Evolutionary conservation across 345 rosid genomes (phyloP).

Genomic region (Acer negundo): DNA sequence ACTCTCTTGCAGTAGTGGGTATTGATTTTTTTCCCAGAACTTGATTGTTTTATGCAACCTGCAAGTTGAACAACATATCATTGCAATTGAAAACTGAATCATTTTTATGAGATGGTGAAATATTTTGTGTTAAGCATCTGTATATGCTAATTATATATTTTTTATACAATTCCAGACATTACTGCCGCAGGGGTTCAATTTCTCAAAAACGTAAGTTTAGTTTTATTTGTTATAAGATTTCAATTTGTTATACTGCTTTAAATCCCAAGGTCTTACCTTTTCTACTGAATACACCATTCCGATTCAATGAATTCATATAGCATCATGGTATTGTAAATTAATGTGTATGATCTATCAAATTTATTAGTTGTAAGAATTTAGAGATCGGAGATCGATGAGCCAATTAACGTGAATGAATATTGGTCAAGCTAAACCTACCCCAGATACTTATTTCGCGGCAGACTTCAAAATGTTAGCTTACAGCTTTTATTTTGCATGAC

Average conservation of each 20-base stretch:
- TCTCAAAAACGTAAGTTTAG: conserved; percentile 56
- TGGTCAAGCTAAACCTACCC: not conserved
- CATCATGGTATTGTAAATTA: not conserved
- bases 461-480: not conserved
- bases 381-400: not conserved
- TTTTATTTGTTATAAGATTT: not conserved
- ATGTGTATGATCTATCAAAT: not conserved
- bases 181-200: conserved; percentile 77
- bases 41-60: conserved; percentile 1
- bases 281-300: not conserved
- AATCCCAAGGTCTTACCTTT: conserved; percentile 1
- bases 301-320: not conserved
- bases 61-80: not conserved
- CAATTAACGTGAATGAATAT: not conserved
- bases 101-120: conserved; percentile 8
- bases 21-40: conserved; percentile 50
- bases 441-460: not conserved
- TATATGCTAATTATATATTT: conserved; percentile 23
- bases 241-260: not conserved
- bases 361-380: not conserved
- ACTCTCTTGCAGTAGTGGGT: conserved; percentile 80
- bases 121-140: conserved; percentile 15
- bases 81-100: not conserved
- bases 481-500: not conserved
- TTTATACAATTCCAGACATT: conserved; percentile 57